Evolutionary conservation across 768 basidiomycete genomes (phyloP), one percentile per base, ranked within the genome.

Genomic region (Leccinum olivaceopallidum): DNA sequence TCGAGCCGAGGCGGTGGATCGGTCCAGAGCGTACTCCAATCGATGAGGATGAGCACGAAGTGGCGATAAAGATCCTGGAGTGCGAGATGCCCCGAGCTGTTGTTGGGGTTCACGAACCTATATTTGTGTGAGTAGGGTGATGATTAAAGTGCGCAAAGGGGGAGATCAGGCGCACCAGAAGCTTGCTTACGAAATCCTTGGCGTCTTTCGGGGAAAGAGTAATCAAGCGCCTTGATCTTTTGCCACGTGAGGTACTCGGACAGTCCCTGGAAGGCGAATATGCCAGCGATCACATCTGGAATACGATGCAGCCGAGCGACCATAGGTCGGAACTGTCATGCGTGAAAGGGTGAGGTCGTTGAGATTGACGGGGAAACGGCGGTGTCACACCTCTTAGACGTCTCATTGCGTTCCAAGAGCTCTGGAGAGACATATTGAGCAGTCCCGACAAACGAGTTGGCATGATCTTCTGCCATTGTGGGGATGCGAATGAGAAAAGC

Each of bases 241-340:
- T 97, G 89, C 84, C 94, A 95, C 30, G 91, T 97, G 61, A 97
- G 84, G 70, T 95, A 98, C 61, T 98, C 94, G 1, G 95, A 94
- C 5, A 87, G 79, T 5, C 90, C 95, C 63, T 91, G 85, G 78
- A 99, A 99, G 2, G 94, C 91, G 65, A 95, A 95, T 47, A 84
- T 85, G 39, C 95, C 96, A 12, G 90, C 85, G 55, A 98, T 87
- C 81, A 28, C 28, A 98, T 89, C 73, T 98, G 95, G 75, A 86
- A 98, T n/a, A 98, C 75, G 49, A 98, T 88, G 75, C 96, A 98
- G 2, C 95, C 97, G 24, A 97, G 81, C 5, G 94, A 92, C 96
- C 96, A 99, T 12, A 94, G 81, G 74, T 98, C 96, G 44, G 95
- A 92, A 63, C 94, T 95, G 60, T 10, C n/a, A 20, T 44, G 18